A percentile compares a stretch with the other conserved stretches of the same genome.
These are phyloP conservation scores for Cocos nucifera DNA, from an alignment of 176 grass and related monocot species.

Conservation along the genomic window DNA sequence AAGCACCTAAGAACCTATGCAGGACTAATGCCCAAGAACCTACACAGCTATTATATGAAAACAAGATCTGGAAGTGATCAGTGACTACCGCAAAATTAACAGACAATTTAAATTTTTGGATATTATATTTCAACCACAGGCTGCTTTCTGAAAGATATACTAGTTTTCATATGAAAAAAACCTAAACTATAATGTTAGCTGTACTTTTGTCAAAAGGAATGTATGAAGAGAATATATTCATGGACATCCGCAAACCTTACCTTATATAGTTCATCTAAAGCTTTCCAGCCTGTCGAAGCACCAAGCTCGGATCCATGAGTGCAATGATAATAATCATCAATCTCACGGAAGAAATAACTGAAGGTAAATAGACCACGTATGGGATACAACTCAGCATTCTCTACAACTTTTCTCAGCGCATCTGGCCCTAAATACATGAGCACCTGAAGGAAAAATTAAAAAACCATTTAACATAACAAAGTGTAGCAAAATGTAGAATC, in stretches of 20 bases:
- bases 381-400: slow-evolving; percentile 74
- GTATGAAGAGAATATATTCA: not conserved
- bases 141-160: no score
- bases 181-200: no score
- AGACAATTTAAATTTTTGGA: no score
- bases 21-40: no score
- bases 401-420: slow-evolving; percentile 67
- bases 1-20: no score
- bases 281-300: slow-evolving; percentile 68
- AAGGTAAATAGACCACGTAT: slow-evolving; percentile 87
- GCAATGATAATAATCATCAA: slow-evolving; percentile 74
- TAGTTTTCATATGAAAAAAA: no score
- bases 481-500: not conserved
- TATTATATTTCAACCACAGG: no score
- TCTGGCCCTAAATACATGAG: slow-evolving; percentile 73
- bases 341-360: slow-evolving; percentile 65
- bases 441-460: slow-evolving; percentile 43
- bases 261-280: slow-evolving; percentile 77
- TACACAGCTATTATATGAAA: no score
- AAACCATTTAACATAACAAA: not conserved
- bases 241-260: slow-evolving; percentile 19
- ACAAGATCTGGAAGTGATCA: no score
- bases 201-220: not conserved
- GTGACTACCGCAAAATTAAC: no score
- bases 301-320: slow-evolving; percentile 43